These are phyloP conservation scores for Tuber umbilicatum DNA, from an alignment of 495 filamentous ascomycete genomes.

Conservation along the genomic window DNA sequence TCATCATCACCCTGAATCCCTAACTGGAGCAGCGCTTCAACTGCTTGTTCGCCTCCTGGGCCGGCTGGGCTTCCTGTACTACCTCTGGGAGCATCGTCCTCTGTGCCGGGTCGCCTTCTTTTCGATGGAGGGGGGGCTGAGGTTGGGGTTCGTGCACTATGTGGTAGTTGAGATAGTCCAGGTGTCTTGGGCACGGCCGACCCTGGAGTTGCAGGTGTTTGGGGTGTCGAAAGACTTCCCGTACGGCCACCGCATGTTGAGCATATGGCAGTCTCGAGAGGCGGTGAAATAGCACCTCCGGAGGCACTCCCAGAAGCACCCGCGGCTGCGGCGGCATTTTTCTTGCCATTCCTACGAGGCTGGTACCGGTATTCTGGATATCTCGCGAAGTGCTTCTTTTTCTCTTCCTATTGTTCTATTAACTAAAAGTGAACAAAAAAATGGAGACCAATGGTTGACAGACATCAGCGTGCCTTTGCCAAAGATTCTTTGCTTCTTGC, in stretches of 20 bases:
- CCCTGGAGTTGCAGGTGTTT: constrained; percentile 34
- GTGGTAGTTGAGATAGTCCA: constrained; percentile 25
- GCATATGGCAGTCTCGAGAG: constrained; percentile 38
- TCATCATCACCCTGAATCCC: constrained; percentile 33
- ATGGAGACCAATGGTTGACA: constrained; percentile 14
- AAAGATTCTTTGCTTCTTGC: constrained; percentile 70
- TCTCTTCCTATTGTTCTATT: constrained; percentile 62
- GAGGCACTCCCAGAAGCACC: constrained; percentile 12
- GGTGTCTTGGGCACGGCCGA: constrained; percentile 35
- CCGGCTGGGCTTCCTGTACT: constrained; percentile 17
- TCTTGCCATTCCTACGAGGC: constrained; percentile 66
- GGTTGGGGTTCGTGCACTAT: constrained; percentile 26
- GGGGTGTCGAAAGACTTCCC: constrained; percentile 35
- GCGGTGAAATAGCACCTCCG: constrained; percentile 29
- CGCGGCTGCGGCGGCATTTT: constrained; percentile 31
- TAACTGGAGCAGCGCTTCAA: constrained; percentile 40
- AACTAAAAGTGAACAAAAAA: constrained; percentile 2
- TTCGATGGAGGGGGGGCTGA: constrained; percentile 26
- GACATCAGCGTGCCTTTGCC: constrained; percentile 85
- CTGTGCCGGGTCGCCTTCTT: constrained; percentile 30
- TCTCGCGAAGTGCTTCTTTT: constrained; percentile 77
- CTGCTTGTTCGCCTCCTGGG: constrained; percentile 25
- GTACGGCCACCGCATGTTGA: constrained; percentile 38
- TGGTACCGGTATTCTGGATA: constrained; percentile 94
- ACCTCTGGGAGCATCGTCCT: constrained; percentile 21